A percentile compares a stretch with the other conserved stretches of the same genome.
These are phyloP conservation scores for Fusarium luffae DNA, from an alignment of 2,329 filamentous ascomycete species.

Conservation along the genomic window DNA sequence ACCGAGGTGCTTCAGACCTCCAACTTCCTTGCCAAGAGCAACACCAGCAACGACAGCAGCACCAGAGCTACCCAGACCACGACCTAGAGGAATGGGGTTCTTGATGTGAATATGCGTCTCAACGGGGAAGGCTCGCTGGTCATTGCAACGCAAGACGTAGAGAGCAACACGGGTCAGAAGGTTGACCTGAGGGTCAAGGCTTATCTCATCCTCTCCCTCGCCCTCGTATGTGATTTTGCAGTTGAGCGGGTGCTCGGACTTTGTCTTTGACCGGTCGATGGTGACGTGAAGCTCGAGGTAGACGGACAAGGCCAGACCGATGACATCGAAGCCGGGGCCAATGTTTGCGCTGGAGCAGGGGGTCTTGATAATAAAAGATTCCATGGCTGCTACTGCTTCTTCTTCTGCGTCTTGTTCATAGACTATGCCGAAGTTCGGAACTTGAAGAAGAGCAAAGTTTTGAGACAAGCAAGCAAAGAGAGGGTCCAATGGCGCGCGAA, in stretches of 20 bases:
- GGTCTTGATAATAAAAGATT: constrained; percentile 78
- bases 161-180: constrained; percentile 93
- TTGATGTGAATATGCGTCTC: constrained; percentile 94
- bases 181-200: constrained; percentile 85
- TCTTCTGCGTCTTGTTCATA: constrained; percentile 36
- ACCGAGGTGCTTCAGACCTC: constrained; percentile 76
- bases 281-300: constrained; percentile 91
- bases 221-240: constrained; percentile 94
- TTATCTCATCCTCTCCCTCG: constrained; percentile 80
- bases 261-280: constrained; percentile 67
- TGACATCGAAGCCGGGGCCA: constrained; percentile 96
- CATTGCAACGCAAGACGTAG: constrained; percentile 93
- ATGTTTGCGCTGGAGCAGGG: constrained; percentile 98
- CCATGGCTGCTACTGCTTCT: constrained; percentile 53
- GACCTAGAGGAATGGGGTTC: constrained; percentile 93
- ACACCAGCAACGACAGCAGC: constrained; percentile 96
- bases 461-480: constrained; percentile 15
- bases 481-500: constrained; percentile 34
- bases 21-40: constrained; percentile 90
- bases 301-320: constrained; percentile 91
- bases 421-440: constrained; percentile 14
- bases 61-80: constrained; percentile 93
- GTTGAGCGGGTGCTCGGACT: constrained; percentile 75
- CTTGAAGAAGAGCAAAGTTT: constrained; percentile 17
- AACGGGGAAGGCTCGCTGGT: constrained; percentile 82